Percentiles rank a stretch among this genome's conserved stretches.
Conservation (phyloP, 257 asterid species). For the Catharanthus roseus region DNA sequence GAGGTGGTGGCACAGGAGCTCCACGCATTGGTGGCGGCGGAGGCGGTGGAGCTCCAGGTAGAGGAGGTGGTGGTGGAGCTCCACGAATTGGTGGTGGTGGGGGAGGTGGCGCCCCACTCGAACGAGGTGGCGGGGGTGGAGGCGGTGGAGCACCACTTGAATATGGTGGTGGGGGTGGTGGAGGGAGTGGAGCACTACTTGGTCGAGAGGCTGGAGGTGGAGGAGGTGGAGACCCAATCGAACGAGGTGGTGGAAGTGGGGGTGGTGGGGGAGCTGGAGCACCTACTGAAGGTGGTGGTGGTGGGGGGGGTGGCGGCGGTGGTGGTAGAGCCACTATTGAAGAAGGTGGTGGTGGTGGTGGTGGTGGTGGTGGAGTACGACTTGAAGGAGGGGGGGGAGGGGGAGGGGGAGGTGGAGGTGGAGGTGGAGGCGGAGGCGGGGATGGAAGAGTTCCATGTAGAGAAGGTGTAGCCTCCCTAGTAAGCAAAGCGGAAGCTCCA, state of each 20-base stretch:
- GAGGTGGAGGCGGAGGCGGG: slow-evolving; percentile 31
- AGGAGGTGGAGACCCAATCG: slow-evolving; percentile 36
- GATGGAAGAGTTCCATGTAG: slow-evolving; percentile 18
- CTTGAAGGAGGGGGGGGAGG: slow-evolving; percentile 36
- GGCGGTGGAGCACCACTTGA: slow-evolving; percentile 37
- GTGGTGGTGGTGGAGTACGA: slow-evolving; percentile 27
- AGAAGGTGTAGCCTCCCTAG: slow-evolving; percentile 37
- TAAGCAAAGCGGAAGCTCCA: slow-evolving; percentile 12
- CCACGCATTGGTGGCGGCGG: slow-evolving; percentile 21
- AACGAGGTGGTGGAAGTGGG: slow-evolving; percentile 14
- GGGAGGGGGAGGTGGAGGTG: slow-evolving; percentile 14
- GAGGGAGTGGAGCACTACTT: slow-evolving; percentile 26
- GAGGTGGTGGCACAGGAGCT: slow-evolving; percentile 30
- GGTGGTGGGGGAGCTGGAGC: slow-evolving; percentile 27
- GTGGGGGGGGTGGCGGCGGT: slow-evolving; percentile 54
- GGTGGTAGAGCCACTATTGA: slow-evolving; percentile 23
- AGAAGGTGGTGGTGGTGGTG: slow-evolving; percentile 33
- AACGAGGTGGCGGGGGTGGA: slow-evolving; percentile 48
- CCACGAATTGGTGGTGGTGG: slow-evolving; percentile 23
- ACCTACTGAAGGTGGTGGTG: slow-evolving; percentile 33
- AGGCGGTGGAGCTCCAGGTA: slow-evolving; percentile 27
- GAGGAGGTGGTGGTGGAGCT: slow-evolving; percentile 24
- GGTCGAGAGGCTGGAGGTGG: slow-evolving; percentile 48
- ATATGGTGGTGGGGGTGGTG: slow-evolving; percentile 22
- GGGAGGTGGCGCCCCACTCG: slow-evolving; percentile 24